A percentile compares a stretch with the other conserved stretches of the same genome.
These are phyloP conservation scores for Rhypophila decipiens DNA, from an alignment of 495 filamentous ascomycete species.

Conservation along the genomic window DNA sequence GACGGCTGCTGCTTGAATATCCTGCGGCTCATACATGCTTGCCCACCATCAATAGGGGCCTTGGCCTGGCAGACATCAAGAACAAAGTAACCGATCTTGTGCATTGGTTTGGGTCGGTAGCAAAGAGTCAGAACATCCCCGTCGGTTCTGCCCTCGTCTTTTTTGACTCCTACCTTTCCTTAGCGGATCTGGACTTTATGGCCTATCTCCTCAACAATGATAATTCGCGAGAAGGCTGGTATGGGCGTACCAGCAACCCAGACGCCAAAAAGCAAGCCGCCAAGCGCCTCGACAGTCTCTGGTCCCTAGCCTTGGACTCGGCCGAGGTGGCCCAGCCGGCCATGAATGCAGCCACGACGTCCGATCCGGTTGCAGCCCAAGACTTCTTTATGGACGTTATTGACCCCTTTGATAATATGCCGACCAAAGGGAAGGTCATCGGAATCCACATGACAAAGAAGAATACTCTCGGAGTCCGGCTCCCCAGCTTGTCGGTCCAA, in stretches of 20 bases:
- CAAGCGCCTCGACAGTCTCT: conserved; percentile 2
- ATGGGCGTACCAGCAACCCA: neutral
- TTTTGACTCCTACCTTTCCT: conserved; percentile 3
- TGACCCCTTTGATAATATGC: conserved; percentile 3
- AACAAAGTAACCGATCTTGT: neutral
- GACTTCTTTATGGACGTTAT: conserved; percentile 4
- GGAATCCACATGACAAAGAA: conserved; percentile 2
- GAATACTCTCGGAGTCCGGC: conserved; percentile 3
- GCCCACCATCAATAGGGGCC: neutral
- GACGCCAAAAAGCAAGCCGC: conserved; percentile 1
- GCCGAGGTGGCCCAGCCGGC: neutral
- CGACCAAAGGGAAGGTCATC: conserved; percentile 1
- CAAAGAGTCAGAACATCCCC: conserved; percentile 3
- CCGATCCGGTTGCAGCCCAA: neutral
- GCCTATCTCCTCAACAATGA: conserved; percentile 3
- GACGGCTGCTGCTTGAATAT: conserved; percentile 3
- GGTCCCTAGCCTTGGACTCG: neutral
- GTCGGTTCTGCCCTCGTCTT: conserved; percentile 2
- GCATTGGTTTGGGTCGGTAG: conserved; percentile 1
- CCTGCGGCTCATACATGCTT: neutral
- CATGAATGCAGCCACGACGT: neutral
- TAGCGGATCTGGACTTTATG: neutral
- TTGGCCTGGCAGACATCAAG: neutral
- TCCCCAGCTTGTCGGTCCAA: neutral
- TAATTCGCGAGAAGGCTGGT: neutral